Conservation (phyloP, 176 grass and related monocot species). For the Oryza punctata region DNA sequence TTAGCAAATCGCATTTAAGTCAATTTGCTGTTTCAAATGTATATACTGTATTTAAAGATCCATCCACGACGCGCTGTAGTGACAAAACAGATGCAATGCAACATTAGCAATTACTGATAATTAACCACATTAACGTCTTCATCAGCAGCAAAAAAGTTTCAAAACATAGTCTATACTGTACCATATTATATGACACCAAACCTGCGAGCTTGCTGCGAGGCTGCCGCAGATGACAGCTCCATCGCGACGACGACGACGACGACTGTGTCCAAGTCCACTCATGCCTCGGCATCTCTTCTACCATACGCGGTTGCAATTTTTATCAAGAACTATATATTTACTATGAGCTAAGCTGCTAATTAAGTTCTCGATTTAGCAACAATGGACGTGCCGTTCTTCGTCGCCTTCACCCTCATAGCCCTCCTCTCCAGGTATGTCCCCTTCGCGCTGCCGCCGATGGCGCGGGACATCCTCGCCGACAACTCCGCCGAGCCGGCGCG, state of each 20-base stretch:
- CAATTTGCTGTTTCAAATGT: not conserved
- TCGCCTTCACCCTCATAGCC: conserved; percentile 7
- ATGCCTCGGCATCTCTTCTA: not conserved
- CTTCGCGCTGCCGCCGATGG: not conserved
- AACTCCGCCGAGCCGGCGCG: not conserved
- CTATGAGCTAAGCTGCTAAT: not conserved
- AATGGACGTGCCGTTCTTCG: conserved; percentile 32
- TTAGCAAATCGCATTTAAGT: not conserved
- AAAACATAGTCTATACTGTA: too few relatives aligned
- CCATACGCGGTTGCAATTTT: not conserved
- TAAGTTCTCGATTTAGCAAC: not conserved
- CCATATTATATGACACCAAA: not conserved
- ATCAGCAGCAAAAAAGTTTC: not conserved
- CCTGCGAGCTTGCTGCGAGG: not conserved
- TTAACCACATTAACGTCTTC: too few relatives aligned
- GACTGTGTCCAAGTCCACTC: not conserved
- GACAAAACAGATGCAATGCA: not conserved
- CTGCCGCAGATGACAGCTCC: not conserved
- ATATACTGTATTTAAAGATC: not conserved
- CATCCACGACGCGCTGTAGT: too few relatives aligned
- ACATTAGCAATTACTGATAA: not conserved
- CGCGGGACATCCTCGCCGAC: conserved; percentile 12
- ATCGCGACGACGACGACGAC: not conserved
- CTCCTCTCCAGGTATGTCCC: conserved; percentile 13
- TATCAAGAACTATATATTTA: not conserved